Conservation (phyloP, 2,329 filamentous ascomycete genomes). For the Arthrobotrys sinensis region DNA sequence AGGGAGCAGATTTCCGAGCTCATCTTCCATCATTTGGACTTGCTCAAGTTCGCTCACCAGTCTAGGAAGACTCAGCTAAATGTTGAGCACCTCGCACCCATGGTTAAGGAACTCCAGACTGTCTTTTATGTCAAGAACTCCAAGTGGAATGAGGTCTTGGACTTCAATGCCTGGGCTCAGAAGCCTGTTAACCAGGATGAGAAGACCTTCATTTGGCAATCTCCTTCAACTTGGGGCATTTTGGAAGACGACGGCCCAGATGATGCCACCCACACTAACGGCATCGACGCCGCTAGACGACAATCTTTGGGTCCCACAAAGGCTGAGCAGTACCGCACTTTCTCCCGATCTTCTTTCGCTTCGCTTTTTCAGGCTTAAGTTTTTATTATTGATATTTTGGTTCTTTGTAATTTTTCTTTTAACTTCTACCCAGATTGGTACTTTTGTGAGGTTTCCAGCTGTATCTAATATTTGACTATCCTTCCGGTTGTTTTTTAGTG, state of each 20-base stretch:
- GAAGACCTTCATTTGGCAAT: constrained; percentile 32
- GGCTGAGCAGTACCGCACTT: constrained; percentile 28
- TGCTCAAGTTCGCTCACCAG: constrained; percentile 38
- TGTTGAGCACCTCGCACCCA: constrained; percentile 24
- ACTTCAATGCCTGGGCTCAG: constrained; percentile 34
- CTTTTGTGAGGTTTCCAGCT: too few species aligned
- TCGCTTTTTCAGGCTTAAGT: constrained; percentile 32
- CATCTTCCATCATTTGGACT: constrained; percentile 39
- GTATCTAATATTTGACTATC: too few species aligned
- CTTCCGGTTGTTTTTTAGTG: too few species aligned
- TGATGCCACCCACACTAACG: not conserved
- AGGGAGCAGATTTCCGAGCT: constrained; percentile 41
- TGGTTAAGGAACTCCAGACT: constrained; percentile 27
- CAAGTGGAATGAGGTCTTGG: constrained; percentile 38
- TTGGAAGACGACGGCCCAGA: constrained; percentile 20
- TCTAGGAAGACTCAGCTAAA: constrained; percentile 8
- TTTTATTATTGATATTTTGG: not conserved
- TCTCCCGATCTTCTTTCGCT: constrained; percentile 41
- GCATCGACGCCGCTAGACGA: not conserved
- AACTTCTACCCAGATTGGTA: not conserved
- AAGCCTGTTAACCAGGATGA: constrained; percentile 24
- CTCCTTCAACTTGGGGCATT: constrained; percentile 31
- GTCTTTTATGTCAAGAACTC: constrained; percentile 50
- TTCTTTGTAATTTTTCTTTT: too few species aligned
- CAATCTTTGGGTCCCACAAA: not conserved